These are phyloP conservation scores for Phytopythium boreale DNA, from an alignment of 352 stramenopile genomes.

Conservation along the genomic window DNA sequence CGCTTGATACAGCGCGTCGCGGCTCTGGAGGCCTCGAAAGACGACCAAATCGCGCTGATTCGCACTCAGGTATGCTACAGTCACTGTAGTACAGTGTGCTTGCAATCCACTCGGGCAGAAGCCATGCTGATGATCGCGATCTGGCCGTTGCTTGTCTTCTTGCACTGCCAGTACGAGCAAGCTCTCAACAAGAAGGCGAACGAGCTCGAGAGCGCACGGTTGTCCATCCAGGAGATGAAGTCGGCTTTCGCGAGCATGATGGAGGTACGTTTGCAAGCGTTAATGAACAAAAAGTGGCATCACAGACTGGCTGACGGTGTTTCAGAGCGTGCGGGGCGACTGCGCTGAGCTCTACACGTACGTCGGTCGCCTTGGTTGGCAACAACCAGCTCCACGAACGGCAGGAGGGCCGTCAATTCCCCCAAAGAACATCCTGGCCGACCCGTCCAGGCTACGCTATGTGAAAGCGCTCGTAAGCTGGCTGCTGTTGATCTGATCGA, in stretches of 20 bases:
- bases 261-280: constrained; percentile 31
- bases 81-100: neutral
- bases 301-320: neutral
- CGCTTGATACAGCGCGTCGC: constrained; percentile 45
- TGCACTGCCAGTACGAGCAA: constrained; percentile 51
- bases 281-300: neutral
- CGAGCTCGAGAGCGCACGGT: constrained; percentile 32
- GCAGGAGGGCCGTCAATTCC: constrained; percentile 1
- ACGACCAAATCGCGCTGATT: constrained; percentile 69
- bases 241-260: constrained; percentile 28
- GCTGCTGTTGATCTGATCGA: neutral
- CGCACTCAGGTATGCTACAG: constrained; percentile 43
- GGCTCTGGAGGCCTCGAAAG: constrained; percentile 56
- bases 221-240: constrained; percentile 37
- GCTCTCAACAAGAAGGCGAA: constrained; percentile 48
- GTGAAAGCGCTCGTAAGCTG: constrained; percentile 64
- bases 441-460: constrained; percentile 60
- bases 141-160: neutral
- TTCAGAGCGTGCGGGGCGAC: constrained; percentile 59
- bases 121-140: neutral
- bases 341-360: constrained; percentile 71
- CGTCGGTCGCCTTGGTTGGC: constrained; percentile 33
- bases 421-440: constrained; percentile 76
- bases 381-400: constrained; percentile 18
- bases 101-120: no score